Evolutionary conservation across 768 basidiomycete species (phyloP).

Genomic region (Peribolospora baueri): DNA sequence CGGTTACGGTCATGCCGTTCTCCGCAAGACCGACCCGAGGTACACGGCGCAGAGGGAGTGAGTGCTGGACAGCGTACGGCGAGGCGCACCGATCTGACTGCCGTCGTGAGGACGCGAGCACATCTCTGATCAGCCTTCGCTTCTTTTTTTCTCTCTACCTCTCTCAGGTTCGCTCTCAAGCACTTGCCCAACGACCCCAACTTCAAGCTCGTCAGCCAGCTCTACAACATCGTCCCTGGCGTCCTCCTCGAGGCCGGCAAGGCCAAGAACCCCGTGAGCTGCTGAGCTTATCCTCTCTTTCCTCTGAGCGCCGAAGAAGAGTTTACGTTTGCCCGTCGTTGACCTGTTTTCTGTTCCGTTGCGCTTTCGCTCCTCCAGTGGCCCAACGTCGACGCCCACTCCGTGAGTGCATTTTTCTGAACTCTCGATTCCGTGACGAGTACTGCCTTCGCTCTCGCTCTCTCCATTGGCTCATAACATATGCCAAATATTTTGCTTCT

Average conservation of each 20-base stretch:
- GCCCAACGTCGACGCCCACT: background rate
- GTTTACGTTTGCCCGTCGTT: no score
- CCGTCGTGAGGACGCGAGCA: no score
- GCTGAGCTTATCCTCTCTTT: no score
- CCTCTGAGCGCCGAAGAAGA: no score
- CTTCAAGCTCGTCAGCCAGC: slow-evolving; percentile 71
- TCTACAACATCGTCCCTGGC: slow-evolving; percentile 25
- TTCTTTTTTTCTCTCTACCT: no score
- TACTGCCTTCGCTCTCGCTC: no score
- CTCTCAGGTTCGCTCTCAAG: slow-evolving; percentile 42
- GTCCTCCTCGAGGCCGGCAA: slow-evolving; percentile 93
- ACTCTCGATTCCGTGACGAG: slow-evolving; percentile 23
- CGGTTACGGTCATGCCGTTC: slow-evolving; percentile 92
- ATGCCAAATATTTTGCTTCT: no score
- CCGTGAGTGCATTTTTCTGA: background rate
- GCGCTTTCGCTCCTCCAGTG: background rate
- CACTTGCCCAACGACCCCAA: slow-evolving; percentile 65
- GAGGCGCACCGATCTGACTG: no score
- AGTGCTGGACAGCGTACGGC: no score
- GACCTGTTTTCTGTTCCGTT: background rate
- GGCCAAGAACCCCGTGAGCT: slow-evolving; percentile 19
- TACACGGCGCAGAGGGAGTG: slow-evolving; percentile 69
- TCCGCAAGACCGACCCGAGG: slow-evolving; percentile 77
- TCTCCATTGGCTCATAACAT: no score
- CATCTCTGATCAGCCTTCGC: no score